Evolutionary conservation across 2,329 filamentous ascomycete genomes (phyloP).

Genomic region (Calonectria naviculata): DNA sequence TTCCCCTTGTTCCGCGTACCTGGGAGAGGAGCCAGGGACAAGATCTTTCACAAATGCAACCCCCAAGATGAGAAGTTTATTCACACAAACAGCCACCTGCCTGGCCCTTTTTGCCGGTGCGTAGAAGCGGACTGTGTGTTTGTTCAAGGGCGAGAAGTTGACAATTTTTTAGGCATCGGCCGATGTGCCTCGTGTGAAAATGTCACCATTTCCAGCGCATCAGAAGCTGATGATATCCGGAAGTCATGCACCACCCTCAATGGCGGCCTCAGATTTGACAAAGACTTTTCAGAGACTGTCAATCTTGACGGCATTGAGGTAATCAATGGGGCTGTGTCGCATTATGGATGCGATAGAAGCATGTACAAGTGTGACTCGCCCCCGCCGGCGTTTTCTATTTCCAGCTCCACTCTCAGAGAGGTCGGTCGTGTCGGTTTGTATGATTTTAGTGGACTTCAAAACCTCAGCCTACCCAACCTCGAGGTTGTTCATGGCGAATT

Average conservation of each 20-base stretch:
- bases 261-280: neutral
- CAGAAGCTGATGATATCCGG: conserved; percentile 4
- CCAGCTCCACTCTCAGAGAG: conserved; percentile 11
- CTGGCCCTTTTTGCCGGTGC: neutral
- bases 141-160: neutral
- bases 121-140: neutral
- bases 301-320: conserved; percentile 20
- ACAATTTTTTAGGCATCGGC: neutral
- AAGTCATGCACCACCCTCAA: conserved; percentile 18
- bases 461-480: conserved; percentile 20
- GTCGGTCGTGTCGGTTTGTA: neutral
- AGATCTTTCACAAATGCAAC: neutral
- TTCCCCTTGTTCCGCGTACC: neutral
- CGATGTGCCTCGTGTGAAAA: conserved; percentile 3
- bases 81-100: neutral
- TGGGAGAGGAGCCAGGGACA: neutral
- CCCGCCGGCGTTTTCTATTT: conserved; percentile 4
- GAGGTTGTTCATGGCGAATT: neutral
- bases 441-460: conserved; percentile 4
- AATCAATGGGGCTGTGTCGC: neutral
- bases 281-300: neutral
- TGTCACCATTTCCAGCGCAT: conserved; percentile 9
- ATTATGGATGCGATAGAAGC: neutral
- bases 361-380: neutral
- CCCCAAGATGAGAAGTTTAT: neutral